Evolutionary conservation across 371 early-diverging fungal genomes (phyloP).

Genomic region (Rhizopus arrhizus): DNA sequence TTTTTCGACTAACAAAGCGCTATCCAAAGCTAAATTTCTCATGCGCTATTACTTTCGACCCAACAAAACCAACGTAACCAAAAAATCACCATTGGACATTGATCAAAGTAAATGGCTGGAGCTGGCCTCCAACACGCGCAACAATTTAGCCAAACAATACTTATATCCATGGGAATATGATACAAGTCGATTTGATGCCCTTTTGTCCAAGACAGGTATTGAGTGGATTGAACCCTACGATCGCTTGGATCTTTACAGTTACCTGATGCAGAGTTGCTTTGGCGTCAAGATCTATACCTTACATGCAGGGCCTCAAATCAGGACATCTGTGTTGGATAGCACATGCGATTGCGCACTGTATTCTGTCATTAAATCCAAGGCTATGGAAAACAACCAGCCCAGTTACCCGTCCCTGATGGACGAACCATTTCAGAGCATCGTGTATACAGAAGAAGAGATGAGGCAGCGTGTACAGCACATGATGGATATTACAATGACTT

Average conservation of each 20-base stretch:
- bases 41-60: constrained; percentile 36
- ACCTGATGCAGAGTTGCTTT: constrained; percentile 32
- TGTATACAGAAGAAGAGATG: constrained; percentile 40
- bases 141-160: constrained; percentile 18
- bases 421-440: constrained; percentile 26
- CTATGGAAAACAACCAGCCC: neutral
- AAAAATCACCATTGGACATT: neutral
- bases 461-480: constrained; percentile 29
- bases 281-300: constrained; percentile 29
- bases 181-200: neutral
- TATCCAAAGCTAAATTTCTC: constrained; percentile 31
- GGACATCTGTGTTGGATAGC: constrained; percentile 12
- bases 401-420: constrained; percentile 17
- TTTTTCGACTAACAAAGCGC: constrained; percentile 25
- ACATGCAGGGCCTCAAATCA: constrained; percentile 15
- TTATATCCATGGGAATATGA: constrained; percentile 12
- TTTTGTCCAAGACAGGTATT: neutral
- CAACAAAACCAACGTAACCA: neutral
- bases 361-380: constrained; percentile 7
- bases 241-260: constrained; percentile 21
- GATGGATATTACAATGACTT: constrained; percentile 23
- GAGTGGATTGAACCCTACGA: neutral
- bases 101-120: constrained; percentile 35
- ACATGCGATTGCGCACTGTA: constrained; percentile 31
- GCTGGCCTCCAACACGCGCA: constrained; percentile 33